Conservation (phyloP, 768 basidiomycete species). For the Termitomyces sp. region DNA sequence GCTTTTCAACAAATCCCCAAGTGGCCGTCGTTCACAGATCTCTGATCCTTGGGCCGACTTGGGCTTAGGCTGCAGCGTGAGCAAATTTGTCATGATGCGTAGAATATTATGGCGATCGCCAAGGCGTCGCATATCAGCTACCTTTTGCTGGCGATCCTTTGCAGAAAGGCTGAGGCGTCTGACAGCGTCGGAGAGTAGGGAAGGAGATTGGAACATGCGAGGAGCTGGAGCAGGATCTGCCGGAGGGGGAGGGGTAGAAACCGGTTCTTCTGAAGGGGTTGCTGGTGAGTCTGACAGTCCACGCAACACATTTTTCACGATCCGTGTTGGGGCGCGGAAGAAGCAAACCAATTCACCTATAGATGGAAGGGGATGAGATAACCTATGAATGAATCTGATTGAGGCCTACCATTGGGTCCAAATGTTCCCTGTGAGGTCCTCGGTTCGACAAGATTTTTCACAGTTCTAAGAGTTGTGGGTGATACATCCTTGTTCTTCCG, state of each 20-base stretch:
- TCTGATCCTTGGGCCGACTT: conserved; percentile 34
- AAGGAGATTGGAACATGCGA: conserved; percentile 55
- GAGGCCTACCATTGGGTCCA: conserved; percentile 72
- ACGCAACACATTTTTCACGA: conserved; percentile 55
- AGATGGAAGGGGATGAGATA: background rate
- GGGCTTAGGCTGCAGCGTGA: conserved; percentile 50
- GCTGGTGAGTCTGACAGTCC: conserved; percentile 44
- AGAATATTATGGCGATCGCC: conserved; percentile 56
- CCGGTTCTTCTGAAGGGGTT: conserved; percentile 22
- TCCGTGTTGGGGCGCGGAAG: conserved; percentile 71
- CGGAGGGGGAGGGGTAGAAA: conserved; percentile 16
- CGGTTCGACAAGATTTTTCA: conserved; percentile 81
- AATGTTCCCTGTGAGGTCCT: conserved; percentile 85
- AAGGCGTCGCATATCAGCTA: conserved; percentile 33
- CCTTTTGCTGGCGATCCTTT: conserved; percentile 42
- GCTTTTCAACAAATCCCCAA: conserved; percentile 35
- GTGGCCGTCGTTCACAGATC: conserved; percentile 24
- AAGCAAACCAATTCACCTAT: conserved; percentile 85
- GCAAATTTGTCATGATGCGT: conserved; percentile 75
- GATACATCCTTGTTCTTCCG: conserved; percentile 46
- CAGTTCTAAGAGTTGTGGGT: conserved; percentile 50
- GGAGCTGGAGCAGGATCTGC: conserved; percentile 18
- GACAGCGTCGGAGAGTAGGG: conserved; percentile 70
- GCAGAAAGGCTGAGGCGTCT: conserved; percentile 60
- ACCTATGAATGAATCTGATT: background rate